A percentile compares a stretch with the other conserved stretches of the same genome.
These are phyloP conservation scores for Colletotrichum karsti DNA, from an alignment of 2,329 filamentous ascomycete genomes.

Conservation along the genomic window DNA sequence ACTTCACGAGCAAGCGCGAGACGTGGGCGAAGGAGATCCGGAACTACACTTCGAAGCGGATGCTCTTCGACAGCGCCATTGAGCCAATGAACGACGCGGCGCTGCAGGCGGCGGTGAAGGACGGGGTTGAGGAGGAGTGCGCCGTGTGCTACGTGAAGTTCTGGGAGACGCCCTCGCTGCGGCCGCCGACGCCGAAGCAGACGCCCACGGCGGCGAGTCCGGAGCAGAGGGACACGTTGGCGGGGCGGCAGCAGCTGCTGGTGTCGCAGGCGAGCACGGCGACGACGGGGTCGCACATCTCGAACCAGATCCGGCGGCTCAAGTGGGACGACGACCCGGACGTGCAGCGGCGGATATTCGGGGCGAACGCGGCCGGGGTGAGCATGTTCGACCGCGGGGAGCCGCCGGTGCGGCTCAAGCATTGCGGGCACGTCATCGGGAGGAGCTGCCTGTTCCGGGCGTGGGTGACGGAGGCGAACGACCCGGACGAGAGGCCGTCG, in stretches of 20 bases:
- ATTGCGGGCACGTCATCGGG: slow-evolving; percentile 12
- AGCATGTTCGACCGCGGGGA: not conserved
- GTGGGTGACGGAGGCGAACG: not conserved
- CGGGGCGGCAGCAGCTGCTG: not conserved
- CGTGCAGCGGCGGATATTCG: not conserved
- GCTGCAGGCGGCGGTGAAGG: not conserved
- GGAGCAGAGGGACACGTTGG: not conserved
- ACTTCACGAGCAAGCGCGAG: not conserved
- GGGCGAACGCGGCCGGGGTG: not conserved
- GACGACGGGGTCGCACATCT: not conserved
- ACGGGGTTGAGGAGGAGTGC: not conserved
- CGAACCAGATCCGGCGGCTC: not conserved
- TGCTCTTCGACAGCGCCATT: not conserved
- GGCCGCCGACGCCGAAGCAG: not conserved
- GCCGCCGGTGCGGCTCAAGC: slow-evolving; percentile 6
- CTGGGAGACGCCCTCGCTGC: not conserved
- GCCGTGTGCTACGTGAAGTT: not conserved
- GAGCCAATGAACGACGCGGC: not conserved
- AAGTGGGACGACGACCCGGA: not conserved
- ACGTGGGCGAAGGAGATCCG: slow-evolving; percentile 4
- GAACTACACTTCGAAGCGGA: slow-evolving; percentile 4
- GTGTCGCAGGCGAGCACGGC: not conserved
- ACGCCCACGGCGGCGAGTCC: not conserved
- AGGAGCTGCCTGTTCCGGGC: slow-evolving; percentile 13
- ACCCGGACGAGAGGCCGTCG: not conserved